Evolutionary conservation across 345 rosid species (phyloP), one percentile per base, ranked within the genome.

Genomic region (Pseudoturritis turrita): DNA sequence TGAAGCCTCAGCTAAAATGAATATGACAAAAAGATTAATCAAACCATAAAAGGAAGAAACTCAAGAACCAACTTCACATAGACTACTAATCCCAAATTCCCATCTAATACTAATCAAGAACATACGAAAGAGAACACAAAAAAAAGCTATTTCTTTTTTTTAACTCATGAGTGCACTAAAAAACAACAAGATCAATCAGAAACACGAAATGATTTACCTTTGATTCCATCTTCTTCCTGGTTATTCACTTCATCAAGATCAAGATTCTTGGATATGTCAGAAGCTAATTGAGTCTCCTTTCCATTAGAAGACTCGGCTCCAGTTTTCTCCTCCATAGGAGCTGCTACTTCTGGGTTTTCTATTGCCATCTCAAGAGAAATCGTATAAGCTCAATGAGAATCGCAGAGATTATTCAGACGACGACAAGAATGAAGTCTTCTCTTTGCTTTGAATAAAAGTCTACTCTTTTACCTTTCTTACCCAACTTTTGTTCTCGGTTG

Each of bases 1-100:
- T 47, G 88, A 11, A 75, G 68, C 84, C 64, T 86, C 93, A 79
- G 80, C 80, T 68, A 72, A 8, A 44, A 57, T 14, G 10, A 49
- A n/a, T n/a, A n/a, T n/a, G n/a, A n/a, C 26, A 31, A 17, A 25
- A 62, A 41, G 0, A 41, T 9, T 7, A 25, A 62, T 18, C 21
- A 33, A 45, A 54, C 21, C 54, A 26, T 7, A 0, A 15, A 13
- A 11, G 18, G 19, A 6, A 36, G 15, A 55, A 62, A 5, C 58
- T 37, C 63, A 65, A 69, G 50, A 59, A 62, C 39, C 28, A 61
- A 57, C 3, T 45, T 22, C 17, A 56, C 26, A 17, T 51, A 22
- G 47, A 51, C 23, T 33, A 46, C 1, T 39, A 18, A n/a, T n/a
- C 64, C 0, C 19, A 44, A 17, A 19, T 44, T 29, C 28, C 26